Evolutionary conservation across 768 basidiomycete genomes (phyloP).

Genomic region (Mycena metata): DNA sequence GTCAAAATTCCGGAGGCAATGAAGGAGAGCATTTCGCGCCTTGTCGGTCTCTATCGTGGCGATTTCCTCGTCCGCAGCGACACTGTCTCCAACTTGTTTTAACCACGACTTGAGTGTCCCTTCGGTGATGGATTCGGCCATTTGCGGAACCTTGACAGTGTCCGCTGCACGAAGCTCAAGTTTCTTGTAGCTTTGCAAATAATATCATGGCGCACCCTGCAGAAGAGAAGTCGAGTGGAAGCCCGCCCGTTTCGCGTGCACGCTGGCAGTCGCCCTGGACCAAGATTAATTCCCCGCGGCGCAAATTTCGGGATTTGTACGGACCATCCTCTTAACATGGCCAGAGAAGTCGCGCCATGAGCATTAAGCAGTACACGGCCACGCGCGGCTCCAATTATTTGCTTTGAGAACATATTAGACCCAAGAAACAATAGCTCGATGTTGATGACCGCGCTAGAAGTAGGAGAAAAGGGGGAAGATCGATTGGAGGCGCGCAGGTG

Average conservation of each 20-base stretch:
- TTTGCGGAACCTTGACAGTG: constrained; percentile 95
- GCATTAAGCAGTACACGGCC: constrained; percentile 64
- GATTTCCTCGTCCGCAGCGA: constrained; percentile 94
- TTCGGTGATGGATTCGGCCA: constrained; percentile 99
- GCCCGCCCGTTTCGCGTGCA: constrained; percentile 65
- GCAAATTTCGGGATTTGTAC: constrained; percentile 30
- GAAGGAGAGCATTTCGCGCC: constrained; percentile 59
- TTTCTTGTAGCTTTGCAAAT: not conserved
- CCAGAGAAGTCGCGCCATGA: constrained; percentile 48
- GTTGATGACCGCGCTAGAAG: not conserved
- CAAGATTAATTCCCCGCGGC: constrained; percentile 26
- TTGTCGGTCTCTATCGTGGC: constrained; percentile 99
- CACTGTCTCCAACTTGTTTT: constrained; percentile 93
- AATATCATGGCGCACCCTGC: constrained; percentile 64
- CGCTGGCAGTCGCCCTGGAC: constrained; percentile 60
- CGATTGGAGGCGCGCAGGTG: not conserved
- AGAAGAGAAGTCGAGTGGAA: constrained; percentile 81
- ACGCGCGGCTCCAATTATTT: constrained; percentile 74
- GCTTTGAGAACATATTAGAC: constrained; percentile 75
- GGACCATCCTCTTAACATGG: constrained; percentile 64
- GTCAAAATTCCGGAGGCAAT: constrained; percentile 10
- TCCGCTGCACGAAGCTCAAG: constrained; percentile 65
- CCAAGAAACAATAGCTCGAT: constrained; percentile 7
- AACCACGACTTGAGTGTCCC: constrained; percentile 96
- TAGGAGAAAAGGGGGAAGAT: not conserved